phyloP scores from a whole-genome alignment of 2,329 filamentous ascomycete species.

The Metarhizium rileyi region DNA sequence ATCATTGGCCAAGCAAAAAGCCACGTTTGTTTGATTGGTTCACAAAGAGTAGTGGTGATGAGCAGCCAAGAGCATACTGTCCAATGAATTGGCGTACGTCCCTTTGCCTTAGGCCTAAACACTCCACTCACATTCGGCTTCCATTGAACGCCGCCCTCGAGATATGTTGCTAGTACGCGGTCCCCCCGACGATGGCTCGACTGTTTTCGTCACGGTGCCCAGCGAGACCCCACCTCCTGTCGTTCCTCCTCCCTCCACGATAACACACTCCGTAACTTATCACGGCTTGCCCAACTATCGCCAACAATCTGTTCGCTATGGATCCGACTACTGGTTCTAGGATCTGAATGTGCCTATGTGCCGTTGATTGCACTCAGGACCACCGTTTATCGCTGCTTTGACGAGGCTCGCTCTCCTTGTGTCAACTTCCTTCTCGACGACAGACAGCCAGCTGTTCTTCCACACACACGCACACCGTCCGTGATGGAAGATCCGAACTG shows the following conservation, averaged over 20 bases:
- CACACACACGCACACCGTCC: conserved; percentile 6
- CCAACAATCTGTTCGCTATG: conserved; percentile 12
- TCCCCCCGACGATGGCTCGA: conserved; percentile 7
- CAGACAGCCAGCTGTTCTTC: not conserved
- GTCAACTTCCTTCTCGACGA: not conserved
- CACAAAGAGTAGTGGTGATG: no score
- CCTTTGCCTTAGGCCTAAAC: conserved; percentile 12
- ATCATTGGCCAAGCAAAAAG: conserved; percentile 5
- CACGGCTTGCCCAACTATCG: conserved; percentile 4
- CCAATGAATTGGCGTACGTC: conserved; percentile 3
- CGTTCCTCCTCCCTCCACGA: conserved; percentile 7
- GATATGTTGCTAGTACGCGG: conserved; percentile 11
- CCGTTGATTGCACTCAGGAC: conserved; percentile 5
- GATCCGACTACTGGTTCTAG: conserved; percentile 5
- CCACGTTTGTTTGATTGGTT: no score
- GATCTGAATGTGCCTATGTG: conserved; percentile 8
- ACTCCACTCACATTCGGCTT: not conserved
- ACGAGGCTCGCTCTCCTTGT: not conserved
- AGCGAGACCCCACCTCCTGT: conserved; percentile 2
- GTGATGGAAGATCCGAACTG: conserved; percentile 45
- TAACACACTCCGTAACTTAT: conserved; percentile 9
- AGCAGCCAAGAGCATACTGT: conserved; percentile 4
- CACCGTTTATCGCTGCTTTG: conserved; percentile 1
- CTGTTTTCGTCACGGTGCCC: conserved; percentile 10
- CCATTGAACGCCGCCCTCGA: not conserved